These are phyloP conservation scores for Tremellales sp. DNA, from an alignment of 1,284 basidiomycete genomes.

Conservation along the genomic window DNA sequence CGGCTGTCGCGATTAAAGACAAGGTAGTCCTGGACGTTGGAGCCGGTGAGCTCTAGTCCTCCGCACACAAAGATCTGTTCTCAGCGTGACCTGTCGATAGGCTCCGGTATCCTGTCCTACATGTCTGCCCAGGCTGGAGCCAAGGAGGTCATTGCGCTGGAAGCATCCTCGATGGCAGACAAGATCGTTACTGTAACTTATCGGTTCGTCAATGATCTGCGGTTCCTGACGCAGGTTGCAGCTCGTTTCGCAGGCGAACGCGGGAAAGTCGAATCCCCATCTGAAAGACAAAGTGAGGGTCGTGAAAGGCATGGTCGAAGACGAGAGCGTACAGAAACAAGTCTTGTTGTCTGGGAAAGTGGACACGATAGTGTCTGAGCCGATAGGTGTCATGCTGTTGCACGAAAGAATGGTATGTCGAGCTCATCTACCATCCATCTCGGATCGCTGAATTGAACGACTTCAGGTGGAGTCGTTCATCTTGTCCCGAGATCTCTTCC, in stretches of 20 bases:
- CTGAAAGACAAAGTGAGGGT: conserved; percentile 37
- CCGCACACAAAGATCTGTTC: neutral
- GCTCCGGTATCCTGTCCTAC: conserved; percentile 54
- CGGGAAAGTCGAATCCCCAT: conserved; percentile 37
- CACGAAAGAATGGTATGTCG: conserved; percentile 53
- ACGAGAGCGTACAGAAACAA: conserved; percentile 35
- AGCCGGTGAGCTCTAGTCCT: conserved; percentile 39
- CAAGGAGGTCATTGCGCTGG: conserved; percentile 51
- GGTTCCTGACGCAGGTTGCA: conserved; percentile 7
- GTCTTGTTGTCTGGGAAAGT: conserved; percentile 45
- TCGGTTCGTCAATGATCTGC: neutral
- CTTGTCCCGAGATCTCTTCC: conserved; percentile 50
- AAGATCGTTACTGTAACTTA: conserved; percentile 48
- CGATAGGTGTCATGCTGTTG: conserved; percentile 53
- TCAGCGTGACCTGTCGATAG: conserved; percentile 21
- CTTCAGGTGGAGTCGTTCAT: conserved; percentile 51
- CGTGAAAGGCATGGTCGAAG: conserved; percentile 46
- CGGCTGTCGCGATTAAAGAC: conserved; percentile 40
- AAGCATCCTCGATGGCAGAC: conserved; percentile 53
- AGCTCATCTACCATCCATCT: too few species aligned
- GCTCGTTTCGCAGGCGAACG: conserved; percentile 45
- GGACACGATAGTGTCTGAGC: conserved; percentile 55
- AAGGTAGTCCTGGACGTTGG: conserved; percentile 51
- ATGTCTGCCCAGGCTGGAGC: conserved; percentile 53
- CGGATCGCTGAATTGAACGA: too few species aligned